Base-by-base conservation (phyloP, 2,329 filamentous ascomycete genomes). In the Fusarium brevicatenulatum region DNA sequence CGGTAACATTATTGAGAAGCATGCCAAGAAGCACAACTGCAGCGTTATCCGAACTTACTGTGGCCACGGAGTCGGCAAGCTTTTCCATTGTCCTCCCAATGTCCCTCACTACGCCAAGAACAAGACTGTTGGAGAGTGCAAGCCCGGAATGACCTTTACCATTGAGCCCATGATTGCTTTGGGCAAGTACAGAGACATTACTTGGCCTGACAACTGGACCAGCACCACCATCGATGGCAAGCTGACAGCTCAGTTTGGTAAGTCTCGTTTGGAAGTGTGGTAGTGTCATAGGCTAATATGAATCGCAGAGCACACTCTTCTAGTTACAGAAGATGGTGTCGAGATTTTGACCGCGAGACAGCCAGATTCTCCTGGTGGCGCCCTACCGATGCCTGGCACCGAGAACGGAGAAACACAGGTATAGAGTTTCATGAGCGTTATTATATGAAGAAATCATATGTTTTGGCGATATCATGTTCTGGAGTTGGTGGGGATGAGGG, bases 201-300 rank as follows among this genome's bases (percentile, higher is more conserved):
- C 95, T 1, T 99, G 96, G 96, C 96, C 96, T 1, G 96, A 99
- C 81, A 94, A 98, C 85, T 99, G 96, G 96, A 99, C 96, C 2
- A 97, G 95, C 82, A 93, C 94, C 9, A 99, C 96, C 0, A 89
- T 91, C 63, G 96, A 99, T 81, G 96, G 96, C 56, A 93, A 92
- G 82, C 87, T 90, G 80, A 97, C 95, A 21, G 96, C 96, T 15
- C 96, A 99, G 80, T 99, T 99, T 79, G 93, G 92, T 94, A 85
- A 82, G 91, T 83, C 50, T 18, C 42, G 13, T 4, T 37, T 18
- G 16, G 21, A 32, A 39, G 13, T 9, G n/a, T 30, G 5, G 9
- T 28, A 15, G 30, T 30, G 25, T 34, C 36, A 18, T 25, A 21
- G 28, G 58, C 79, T 82, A 66, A 82, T 56, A 13, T 8, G 13